Base-by-base conservation (phyloP, 129 eudicot species). In the Logfia minima region DNA sequence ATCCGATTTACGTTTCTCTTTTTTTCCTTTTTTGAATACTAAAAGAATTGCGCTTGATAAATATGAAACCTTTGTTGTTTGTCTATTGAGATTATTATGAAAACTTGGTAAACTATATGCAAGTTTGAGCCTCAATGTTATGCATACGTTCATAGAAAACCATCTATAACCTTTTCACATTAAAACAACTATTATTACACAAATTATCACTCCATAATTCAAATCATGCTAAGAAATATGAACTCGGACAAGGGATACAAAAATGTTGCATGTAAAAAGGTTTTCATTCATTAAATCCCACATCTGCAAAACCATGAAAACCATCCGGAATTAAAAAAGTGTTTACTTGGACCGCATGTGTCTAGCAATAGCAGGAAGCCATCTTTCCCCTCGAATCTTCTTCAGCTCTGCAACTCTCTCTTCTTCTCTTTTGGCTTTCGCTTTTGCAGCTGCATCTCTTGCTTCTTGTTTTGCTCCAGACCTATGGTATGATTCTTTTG, bases 361-460 rank as follows among this genome's bases (percentile, higher is more conserved):
- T 65, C 70, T 65, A 31, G 70, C 70, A 65, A 65, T 65, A 17
- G 70, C 70, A 65, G 99, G 99, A 75, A 91, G 80, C 97, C 97
- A 94, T 86, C 92, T 89, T 75, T 94, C 97, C 8, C 99, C 97
- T 61, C 96, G 79, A 64, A 82, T 79, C 79, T 55, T 89, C 85
- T 91, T 94, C 76, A 94, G 79, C 69, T 83, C 85, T 0, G 89
- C 88, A 39, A 91, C 87, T 81, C 97, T 80, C 76, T 94, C 92
- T 78, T 94, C 98, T 74, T 89, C 99, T 81, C 63, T 80, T 79
- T 84, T 85, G 58, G 91, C 90, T 76, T 94, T 92, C 52, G 88
- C 87, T 79, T 83, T 86, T 11, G 89, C 90, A 48, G 89, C 90
- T 55, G 89, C 87, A 31, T 89, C 97, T 82, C 84, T 83, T 23